Conservation (phyloP, 1,284 basidiomycete species). For the Peniophora sp. region DNA sequence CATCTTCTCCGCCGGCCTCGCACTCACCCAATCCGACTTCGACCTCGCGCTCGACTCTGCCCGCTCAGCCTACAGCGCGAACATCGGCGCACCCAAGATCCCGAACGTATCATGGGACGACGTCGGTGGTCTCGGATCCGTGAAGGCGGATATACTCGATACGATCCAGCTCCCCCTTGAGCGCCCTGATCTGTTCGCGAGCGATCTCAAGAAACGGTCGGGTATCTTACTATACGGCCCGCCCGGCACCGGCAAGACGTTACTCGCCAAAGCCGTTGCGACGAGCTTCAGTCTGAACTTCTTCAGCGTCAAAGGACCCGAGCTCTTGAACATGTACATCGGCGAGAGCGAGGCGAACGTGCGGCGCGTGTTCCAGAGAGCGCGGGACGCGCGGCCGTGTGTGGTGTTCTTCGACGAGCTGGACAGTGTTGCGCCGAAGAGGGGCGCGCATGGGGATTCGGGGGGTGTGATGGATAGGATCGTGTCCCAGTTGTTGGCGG, state of each 20-base stretch:
- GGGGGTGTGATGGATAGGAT: conserved; percentile 98
- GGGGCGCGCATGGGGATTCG: conserved; percentile 91
- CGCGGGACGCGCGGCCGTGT: conserved; percentile 84
- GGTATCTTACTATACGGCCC: conserved; percentile 93
- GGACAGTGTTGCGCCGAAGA: conserved; percentile 92
- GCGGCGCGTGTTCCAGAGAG: conserved; percentile 85
- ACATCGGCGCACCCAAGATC: conserved; percentile 94
- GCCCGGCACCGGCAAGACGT: conserved; percentile 93
- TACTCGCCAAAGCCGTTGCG: conserved; percentile 91
- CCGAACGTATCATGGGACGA: conserved; percentile 98
- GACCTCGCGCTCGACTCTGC: conserved; percentile 70
- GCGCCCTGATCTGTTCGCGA: conserved; percentile 88
- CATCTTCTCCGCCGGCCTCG: conserved; percentile 40
- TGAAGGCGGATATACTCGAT: conserved; percentile 93
- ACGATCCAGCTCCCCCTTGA: conserved; percentile 95
- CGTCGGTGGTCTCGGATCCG: conserved; percentile 84
- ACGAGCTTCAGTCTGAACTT: conserved; percentile 91
- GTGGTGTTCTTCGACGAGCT: conserved; percentile 99
- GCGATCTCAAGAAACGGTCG: conserved; percentile 93
- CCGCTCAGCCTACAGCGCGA: conserved; percentile 79
- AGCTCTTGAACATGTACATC: conserved; percentile 96
- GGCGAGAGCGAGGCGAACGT: conserved; percentile 98
- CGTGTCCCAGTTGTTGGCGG: conserved; percentile 91
- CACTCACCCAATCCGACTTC: conserved; percentile 65
- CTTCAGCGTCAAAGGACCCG: conserved; percentile 95